Base-by-base conservation (phyloP, 768 basidiomycete species). In the Tylopilus felleus region DNA sequence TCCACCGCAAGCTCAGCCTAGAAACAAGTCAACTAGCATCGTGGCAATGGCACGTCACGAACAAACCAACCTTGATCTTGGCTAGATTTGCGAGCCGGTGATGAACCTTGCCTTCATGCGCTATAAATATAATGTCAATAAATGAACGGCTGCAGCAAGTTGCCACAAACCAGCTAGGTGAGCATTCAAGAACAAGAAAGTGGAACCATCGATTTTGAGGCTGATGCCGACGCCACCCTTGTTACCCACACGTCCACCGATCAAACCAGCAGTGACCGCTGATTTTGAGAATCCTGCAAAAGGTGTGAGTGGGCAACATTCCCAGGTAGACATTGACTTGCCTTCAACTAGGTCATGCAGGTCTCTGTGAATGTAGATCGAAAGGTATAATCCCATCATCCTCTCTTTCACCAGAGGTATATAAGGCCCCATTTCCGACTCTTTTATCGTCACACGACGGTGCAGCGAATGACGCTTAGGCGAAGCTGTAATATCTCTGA, bases 191-290 rank as follows among this genome's bases (percentile, higher is more conserved):
- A 98, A 96, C 13, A 98, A 75, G 42, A 97, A 77, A 0, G 91
- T 88, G 22, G 82, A 85, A n/a, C 85, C 87, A 44, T 82, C 84
- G 19, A 98, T 75, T 60, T 93, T 86, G 41, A 96, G 70, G 55
- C 88, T 90, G 57, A 97, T 86, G n/a, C 91, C 94, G 23, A 95
- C 90, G 16, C 88, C 91, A 1, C 95, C 83, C 66, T 98, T 98
- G 67, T 98, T 98, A 6, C 95, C 95, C 2, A 97, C 78, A 44
- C 95, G 74, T 0, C 95, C 95, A 3, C 92, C 92, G 25, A 96
- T 90, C 22, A 97, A 74, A 5, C 95, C 95, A 16, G 95, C 82
- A 1, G 93, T 88, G 1, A 98, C 95, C 19, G 84, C 83, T 14
- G 88, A 86, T 59, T 86, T 89, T 5, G 90, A 91, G 13, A 79